Base-by-base conservation (phyloP, 2,329 filamentous ascomycete genomes). In the Xylariomycetidae sp. region DNA sequence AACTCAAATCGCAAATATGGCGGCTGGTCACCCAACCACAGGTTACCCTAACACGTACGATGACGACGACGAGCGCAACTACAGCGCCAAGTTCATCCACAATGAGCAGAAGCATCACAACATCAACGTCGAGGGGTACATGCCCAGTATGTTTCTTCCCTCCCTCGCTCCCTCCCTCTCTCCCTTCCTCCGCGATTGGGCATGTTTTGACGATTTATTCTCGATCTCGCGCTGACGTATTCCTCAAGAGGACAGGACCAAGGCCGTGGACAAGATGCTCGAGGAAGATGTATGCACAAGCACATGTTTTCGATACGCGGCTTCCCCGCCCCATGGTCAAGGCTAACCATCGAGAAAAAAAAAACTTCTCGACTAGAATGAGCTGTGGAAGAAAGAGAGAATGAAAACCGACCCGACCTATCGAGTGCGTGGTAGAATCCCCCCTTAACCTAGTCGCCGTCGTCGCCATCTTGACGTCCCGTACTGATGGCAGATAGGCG, bases 221-320 rank as follows among this genome's bases (percentile, higher is more conserved):
- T 14, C 13, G n/a, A n/a, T n/a, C n/a, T n/a, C n/a, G n/a, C n/a
- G n/a, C n/a, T n/a, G n/a, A n/a, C n/a, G n/a, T n/a, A n/a, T n/a
- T n/a, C n/a, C n/a, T n/a, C n/a, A n/a, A 54, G 51, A 50, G 40
- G 42, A 47, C 13, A 40, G 42, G 16, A 39, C 48, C 5, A 42
- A 31, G 20, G 47, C 36, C 2, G 51, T 53, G 49, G 43, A 50
- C 23, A 25, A 46, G 5, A 50, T 53, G 48, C 27, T 36, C 2
- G 36, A 37, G 4, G 44, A 53, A 37, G 34, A 54, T 23, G 50
- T 54, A 42, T 8, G 46, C 30, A n/a, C n/a, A n/a, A n/a, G n/a
- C n/a, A n/a, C n/a, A n/a, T n/a, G n/a, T n/a, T n/a, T n/a, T n/a
- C n/a, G n/a, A n/a, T n/a, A n/a, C n/a, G n/a, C n/a, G n/a, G n/a